Base-by-base conservation (phyloP, 1,139 yeast species). In the Candida sp. region DNA sequence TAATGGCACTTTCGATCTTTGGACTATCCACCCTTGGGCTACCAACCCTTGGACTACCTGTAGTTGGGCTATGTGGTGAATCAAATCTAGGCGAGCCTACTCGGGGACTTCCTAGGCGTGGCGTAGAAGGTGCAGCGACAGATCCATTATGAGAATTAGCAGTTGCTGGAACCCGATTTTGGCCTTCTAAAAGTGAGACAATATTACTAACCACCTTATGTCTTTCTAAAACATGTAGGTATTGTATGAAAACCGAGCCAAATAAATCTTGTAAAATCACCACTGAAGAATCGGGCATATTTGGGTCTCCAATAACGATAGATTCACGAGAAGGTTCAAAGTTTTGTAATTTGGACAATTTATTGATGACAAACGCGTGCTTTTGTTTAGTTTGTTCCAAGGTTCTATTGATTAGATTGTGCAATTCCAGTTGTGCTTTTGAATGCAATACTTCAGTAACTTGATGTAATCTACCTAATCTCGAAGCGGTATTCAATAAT, bases 161-260 rank as follows among this genome's bases (percentile, higher is more conserved):
- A 25, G 11, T 30, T 32, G 41, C 15, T 5, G 39, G 37, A 12
- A 36, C 12, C 32, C 45, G 21, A 34, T 43, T 46, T 27, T 47
- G 50, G 3, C 49, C 46, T 35, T 52, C 54, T 11, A 58, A 44
- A 29, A 59, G 53, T 39, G 63, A 56, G 3, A 77, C 75, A 8
- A 84, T 75, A 49, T 82, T 89, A 48, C 71, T 70, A 2, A 89
- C 73, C 1, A 84, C 82, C 41, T 85, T 72, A 56, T 87, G 91
- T 32, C 80, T 78, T 63, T 88, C 95, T 22, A 88, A 62, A 5
- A 87, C 82, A 21, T 82, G 75, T 43, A 85, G 64, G 44, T 81
- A 64, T 57, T 81, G 84, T 23, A 80, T 68, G 54, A 86, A 88
- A 8, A 87, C 70, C 2, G 81, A 73, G 60, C 87, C 81, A 52